Conservation (phyloP, 108 stramenopile species). For the Fragilariopsis cylindrus region DNA sequence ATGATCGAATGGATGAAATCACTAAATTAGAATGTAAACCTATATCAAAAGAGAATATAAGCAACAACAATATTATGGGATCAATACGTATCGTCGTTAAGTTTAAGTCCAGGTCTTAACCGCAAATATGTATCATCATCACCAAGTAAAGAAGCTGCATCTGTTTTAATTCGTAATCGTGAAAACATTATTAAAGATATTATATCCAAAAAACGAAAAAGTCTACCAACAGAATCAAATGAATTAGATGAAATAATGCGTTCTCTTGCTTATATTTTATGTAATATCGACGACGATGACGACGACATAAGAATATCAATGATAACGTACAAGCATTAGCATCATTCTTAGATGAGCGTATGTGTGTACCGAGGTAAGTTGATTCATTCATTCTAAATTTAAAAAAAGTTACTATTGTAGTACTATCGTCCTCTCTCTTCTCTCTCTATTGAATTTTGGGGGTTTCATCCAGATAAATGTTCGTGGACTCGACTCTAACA, state of each 20-base stretch:
- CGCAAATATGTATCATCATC: conserved; percentile 1
- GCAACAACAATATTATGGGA: not conserved
- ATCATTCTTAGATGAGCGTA: conserved; percentile 12
- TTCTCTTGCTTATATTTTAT: not conserved
- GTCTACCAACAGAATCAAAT: not conserved
- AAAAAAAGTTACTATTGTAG: no score
- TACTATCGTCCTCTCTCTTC: no score
- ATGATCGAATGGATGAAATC: conserved; percentile 9
- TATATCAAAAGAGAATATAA: not conserved
- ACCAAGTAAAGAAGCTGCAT: conserved; percentile 6
- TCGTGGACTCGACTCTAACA: no score
- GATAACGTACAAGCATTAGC: not conserved
- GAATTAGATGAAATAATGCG: not conserved
- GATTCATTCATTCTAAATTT: no score
- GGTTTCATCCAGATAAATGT: no score
- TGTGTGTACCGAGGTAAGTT: conserved; percentile 11
- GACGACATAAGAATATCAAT: not conserved
- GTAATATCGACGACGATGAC: not conserved
- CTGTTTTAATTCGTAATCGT: conserved; percentile 13
- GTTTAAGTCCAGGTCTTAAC: no score
- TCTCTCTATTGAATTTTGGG: no score
- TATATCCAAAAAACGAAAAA: not conserved
- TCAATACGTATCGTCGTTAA: not conserved
- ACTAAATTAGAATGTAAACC: not conserved
- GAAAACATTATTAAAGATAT: not conserved